Evolutionary conservation across 306 rosid genomes (phyloP), one percentile per base, ranked within the genome.

Genomic region (Cicer pinnatifidum): DNA sequence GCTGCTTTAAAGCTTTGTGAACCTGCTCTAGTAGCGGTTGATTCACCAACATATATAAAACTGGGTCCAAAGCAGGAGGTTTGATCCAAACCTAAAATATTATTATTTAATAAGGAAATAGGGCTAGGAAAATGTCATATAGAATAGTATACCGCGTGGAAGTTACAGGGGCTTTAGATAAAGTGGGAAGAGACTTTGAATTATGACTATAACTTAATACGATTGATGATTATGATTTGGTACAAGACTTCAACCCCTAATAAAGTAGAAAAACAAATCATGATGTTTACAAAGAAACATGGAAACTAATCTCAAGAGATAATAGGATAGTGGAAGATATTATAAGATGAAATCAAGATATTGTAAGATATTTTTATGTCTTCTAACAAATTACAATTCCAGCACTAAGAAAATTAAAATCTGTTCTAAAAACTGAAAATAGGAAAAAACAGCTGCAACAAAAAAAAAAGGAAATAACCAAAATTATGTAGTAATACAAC

Each of bases 41-140:
- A 93, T 75, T 85, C 87, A 16, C 92, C 97, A 20, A 82, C 78
- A 64, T 89, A 91, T 69, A 83, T 91, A 53, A 93, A 91, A 74
- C 77, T 93, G 86, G 98, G 98, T 64, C 86, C 94, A 79, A 86
- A 88, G 67, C 98, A 93, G 71, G 98, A 93, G 98, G 98, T 93
- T 82, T 80, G 88, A 69, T 70, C 75, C 76, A 23, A 68, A 28
- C 54, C 80, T 39, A 15, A 68, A 61, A 45, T 76, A 75, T 62
- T 11, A 47, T 41, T 59, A 59, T 12, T 59, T 35, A 11, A 33
- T 33, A 5, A 23, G 15, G 15, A 39, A 57, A 23, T 35, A 59
- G 43, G 33, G 65, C 12, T 12, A 28, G 17, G 65, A 11, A 28
- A 33, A 28, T 58, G 65, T 28, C 43, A 58, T 11, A 41, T 11